Base-by-base conservation (phyloP, 1,284 basidiomycete species). In the Apiotrichum veenhuisii region DNA sequence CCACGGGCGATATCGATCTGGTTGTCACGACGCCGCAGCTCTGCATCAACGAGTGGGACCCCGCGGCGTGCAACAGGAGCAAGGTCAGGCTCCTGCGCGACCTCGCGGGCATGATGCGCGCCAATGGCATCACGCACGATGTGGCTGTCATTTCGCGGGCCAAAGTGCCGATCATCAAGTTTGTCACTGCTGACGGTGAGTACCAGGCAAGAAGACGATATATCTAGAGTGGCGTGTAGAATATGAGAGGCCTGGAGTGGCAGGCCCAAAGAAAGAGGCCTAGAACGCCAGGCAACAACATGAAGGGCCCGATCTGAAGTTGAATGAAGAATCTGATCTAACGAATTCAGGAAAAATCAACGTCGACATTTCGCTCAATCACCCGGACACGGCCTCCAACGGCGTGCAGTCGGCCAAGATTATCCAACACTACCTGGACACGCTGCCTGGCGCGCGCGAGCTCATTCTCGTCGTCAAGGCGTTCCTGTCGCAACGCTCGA, bases 161-260 rank as follows among this genome's bases (percentile, higher is more conserved):
- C 50, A 89, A 87, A 74, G 93, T 97, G 14, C 92, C 92, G 27
- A 94, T 95, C 70, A 81, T 97, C 77, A 98, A 97, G 77, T 96
- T 97, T 73, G 80, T 88, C 54, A 91, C 92, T 5, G 81, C 80
- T 1, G 82, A 82, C 61, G 87, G 81, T 57, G 75, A 74, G 53
- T 71, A 2, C 10, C 1, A 27, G 4, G 17, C n/a, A 17, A 27
- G 20, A 8, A 8, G 33, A n/a, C n/a, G n/a, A n/a, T n/a, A n/a
- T n/a, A n/a, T n/a, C n/a, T n/a, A n/a, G n/a, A n/a, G n/a, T n/a
- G n/a, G n/a, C n/a, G n/a, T n/a, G n/a, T n/a, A n/a, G n/a, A n/a
- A n/a, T n/a, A n/a, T n/a, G n/a, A n/a, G n/a, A n/a, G n/a, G n/a
- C n/a, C n/a, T n/a, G n/a, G n/a, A n/a, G n/a, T n/a, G n/a, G n/a